These are phyloP conservation scores for Lumnitzera racemosa DNA, from an alignment of 345 rosid genomes.

Conservation along the genomic window DNA sequence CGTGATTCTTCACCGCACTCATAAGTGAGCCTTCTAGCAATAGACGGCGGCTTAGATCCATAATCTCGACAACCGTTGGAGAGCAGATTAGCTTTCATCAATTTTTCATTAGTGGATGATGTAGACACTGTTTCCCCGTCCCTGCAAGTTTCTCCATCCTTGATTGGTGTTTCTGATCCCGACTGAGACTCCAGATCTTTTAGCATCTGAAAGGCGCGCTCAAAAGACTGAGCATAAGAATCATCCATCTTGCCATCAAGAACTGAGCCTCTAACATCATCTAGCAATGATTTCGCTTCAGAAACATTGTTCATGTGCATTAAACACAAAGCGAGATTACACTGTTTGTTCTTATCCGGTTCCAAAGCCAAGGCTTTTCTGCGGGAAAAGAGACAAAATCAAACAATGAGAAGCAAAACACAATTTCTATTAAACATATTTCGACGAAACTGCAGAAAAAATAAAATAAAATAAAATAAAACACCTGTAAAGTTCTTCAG, in stretches of 20 bases:
- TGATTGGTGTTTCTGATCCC: conserved; percentile 3
- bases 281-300: conserved; percentile 64
- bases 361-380: conserved; percentile 65
- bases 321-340: conserved; percentile 74
- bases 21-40: too few species aligned
- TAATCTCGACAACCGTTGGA: too few species aligned
- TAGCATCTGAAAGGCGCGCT: conserved; percentile 54
- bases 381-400: conserved; percentile 3
- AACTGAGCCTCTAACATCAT: conserved; percentile 36
- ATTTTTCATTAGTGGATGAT: conserved; percentile 1
- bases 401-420: background rate
- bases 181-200: conserved; percentile 26
- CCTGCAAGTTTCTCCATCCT: conserved; percentile 1
- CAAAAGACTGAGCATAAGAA: conserved; percentile 50
- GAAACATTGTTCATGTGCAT: conserved; percentile 52
- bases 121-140: conserved; percentile 1
- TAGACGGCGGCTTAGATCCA: too few species aligned
- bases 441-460: background rate
- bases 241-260: conserved; percentile 40
- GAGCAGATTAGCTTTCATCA: too few species aligned
- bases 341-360: conserved; percentile 60
- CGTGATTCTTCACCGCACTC: too few species aligned
- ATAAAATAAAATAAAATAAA: background rate
- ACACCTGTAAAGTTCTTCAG: conserved; percentile 69
- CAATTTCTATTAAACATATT: background rate